A percentile compares a stretch with the other conserved stretches of the same genome.
phyloP scores from a whole-genome alignment of 805 yeast genomes.

The Saitoella complicata region DNA sequence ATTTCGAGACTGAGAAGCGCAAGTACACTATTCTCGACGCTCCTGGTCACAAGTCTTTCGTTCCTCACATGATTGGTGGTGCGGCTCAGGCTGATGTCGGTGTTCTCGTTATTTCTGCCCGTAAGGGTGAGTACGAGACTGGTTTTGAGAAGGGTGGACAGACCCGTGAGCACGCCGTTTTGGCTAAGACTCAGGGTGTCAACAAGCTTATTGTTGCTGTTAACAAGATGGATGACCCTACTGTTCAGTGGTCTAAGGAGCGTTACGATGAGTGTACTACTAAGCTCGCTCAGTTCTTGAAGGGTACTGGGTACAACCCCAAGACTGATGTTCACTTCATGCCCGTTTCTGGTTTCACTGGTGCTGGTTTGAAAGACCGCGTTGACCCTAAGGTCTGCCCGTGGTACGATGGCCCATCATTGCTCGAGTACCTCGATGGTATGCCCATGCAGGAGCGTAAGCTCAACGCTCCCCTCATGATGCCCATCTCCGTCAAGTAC shows the following conservation, averaged over 20 bases:
- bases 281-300: constrained; percentile 58
- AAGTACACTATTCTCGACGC: constrained; percentile 97
- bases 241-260: constrained; percentile 89
- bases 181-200: constrained; percentile 82
- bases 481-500: constrained; percentile 88
- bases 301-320: constrained; percentile 65
- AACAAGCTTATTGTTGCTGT: constrained; percentile 74
- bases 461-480: constrained; percentile 89
- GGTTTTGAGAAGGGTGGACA: constrained; percentile 99
- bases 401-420: constrained; percentile 88
- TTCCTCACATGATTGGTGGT: constrained; percentile 98
- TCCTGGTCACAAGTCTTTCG: constrained; percentile 98
- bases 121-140: constrained; percentile 99
- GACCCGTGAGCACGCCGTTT: constrained; percentile 92
- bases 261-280: constrained; percentile 90
- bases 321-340: constrained; percentile 76
- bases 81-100: constrained; percentile 99
- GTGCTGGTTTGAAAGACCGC: constrained; percentile 87
- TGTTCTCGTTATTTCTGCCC: constrained; percentile 87
- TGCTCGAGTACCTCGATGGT: constrained; percentile 74
- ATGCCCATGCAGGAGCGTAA: constrained; percentile 74
- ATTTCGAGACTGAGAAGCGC: constrained; percentile 93
- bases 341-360: constrained; percentile 98
- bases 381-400: constrained; percentile 58
- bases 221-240: constrained; percentile 98